Evolutionary conservation across 2,329 filamentous ascomycete species (phyloP), one percentile per base, ranked within the genome.

Genomic region (Clonostachys solani): DNA sequence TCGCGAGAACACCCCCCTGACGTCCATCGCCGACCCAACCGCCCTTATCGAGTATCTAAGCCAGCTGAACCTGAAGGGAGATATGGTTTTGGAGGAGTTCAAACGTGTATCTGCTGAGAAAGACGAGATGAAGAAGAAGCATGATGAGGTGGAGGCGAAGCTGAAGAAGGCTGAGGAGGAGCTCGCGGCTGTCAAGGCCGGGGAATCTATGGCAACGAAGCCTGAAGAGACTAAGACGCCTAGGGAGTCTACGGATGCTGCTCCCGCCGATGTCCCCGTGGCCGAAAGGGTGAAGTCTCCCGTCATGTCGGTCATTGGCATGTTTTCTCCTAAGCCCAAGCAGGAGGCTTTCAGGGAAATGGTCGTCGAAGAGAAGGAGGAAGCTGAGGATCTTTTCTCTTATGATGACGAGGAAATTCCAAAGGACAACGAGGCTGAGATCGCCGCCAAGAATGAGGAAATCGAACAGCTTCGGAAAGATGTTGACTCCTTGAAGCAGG

Each of bases 21-120:
- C 89, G 5, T 92, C 90, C 15, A 96, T 99, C 56, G 78, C 76
- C 55, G 94, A 99, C 50, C 89, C 92, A 0, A 81, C 83, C 46
- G 86, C 91, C 3, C 75, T 99, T 34, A 80, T 91, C 7, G 92
- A 97, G 66, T 99, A 96, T 60, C 75, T 99, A 29, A 90, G 86
- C 56, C 90, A 96, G 65, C 69, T 95, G 38, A 92, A 85, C 51
- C 67, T 92, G 46, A 92, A 95, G 60, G 85, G 86, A 40, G 89
- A 95, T 58, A 95, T 99, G 88, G 84, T 95, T 4, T 85, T 95
- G 80, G 87, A 95, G 42, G 94, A 99, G 66, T 74, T 96, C 48
- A 96, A 95, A 69, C 79, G 90, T 12, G 83, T 97, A 0, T 87
- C 90, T 0, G 78, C 80, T 5, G 92, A 97, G 60, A 86, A 87